Conservation (phyloP, 495 filamentous ascomycete genomes). For the Talaromyces nanjingensis region DNA sequence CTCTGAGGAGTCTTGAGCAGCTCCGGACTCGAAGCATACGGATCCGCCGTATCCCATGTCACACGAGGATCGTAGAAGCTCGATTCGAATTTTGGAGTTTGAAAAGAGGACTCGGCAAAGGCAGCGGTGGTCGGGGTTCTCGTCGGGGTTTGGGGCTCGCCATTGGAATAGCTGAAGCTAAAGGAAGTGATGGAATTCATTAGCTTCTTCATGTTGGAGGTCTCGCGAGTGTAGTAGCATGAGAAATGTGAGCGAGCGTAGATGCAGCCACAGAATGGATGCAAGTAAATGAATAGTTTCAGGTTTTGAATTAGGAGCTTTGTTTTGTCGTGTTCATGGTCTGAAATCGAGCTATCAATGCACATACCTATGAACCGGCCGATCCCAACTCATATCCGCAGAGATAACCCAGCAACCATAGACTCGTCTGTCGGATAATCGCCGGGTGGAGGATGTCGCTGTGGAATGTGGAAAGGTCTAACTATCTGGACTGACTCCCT, state of each 20-base stretch:
- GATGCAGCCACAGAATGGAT: not conserved
- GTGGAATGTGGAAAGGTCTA: constrained; percentile 3
- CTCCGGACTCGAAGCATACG: constrained; percentile 47
- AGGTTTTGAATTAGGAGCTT: not conserved
- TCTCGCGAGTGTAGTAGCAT: not conserved
- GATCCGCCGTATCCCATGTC: constrained; percentile 47
- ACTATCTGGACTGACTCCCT: not conserved
- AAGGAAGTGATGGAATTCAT: constrained; percentile 29
- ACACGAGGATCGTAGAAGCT: constrained; percentile 45
- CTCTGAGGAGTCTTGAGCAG: constrained; percentile 45
- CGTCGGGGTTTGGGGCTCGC: constrained; percentile 70
- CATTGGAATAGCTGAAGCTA: constrained; percentile 73
- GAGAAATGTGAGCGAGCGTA: not conserved
- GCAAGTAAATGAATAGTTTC: not conserved
- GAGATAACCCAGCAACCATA: constrained; percentile 38
- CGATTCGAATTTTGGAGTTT: constrained; percentile 58
- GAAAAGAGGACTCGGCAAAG: constrained; percentile 57
- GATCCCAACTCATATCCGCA: constrained; percentile 69
- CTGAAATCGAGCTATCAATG: constrained; percentile 11
- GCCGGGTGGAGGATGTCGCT: constrained; percentile 14
- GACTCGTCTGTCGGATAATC: constrained; percentile 20
- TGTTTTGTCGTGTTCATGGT: not conserved
- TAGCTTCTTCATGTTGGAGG: constrained; percentile 23
- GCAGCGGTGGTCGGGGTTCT: constrained; percentile 61
- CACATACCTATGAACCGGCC: constrained; percentile 63